phyloP scores from a whole-genome alignment of 2,329 filamentous ascomycete species.

The Alternaria incomplexa region DNA sequence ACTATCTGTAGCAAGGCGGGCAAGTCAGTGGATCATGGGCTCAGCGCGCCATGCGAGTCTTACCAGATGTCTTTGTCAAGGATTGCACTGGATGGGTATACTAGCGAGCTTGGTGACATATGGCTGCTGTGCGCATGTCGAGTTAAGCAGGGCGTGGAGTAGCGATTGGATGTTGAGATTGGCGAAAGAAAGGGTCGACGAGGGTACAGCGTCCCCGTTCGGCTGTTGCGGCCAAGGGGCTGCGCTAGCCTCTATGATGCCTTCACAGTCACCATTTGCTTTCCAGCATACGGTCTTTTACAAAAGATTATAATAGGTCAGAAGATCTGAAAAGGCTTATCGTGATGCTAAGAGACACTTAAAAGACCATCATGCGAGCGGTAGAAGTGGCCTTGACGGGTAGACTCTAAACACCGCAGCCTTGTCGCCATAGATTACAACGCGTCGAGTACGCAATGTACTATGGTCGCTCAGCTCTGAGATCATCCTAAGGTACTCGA shows the following conservation, averaged over 20 bases:
- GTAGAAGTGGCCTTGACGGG: background rate
- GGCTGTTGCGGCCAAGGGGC: background rate
- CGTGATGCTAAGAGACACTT: background rate
- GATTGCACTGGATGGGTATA: background rate
- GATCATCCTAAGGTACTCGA: background rate
- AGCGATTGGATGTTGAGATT: background rate
- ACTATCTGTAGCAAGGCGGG: background rate
- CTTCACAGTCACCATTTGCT: background rate
- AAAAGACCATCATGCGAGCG: background rate
- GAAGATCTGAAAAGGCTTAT: background rate
- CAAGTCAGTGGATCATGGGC: background rate
- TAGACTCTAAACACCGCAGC: background rate
- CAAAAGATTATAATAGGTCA: background rate
- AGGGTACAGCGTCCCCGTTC: background rate
- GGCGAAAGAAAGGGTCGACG: background rate
- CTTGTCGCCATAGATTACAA: background rate
- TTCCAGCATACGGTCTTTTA: background rate
- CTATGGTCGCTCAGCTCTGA: background rate
- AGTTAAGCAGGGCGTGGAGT: background rate
- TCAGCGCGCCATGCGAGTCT: background rate
- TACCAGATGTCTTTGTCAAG: background rate
- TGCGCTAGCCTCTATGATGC: background rate
- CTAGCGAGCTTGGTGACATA: background rate
- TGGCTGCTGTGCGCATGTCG: background rate
- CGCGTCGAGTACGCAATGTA: background rate